These are phyloP conservation scores for Ogataea hybrid DNA, from an alignment of 1,139 yeast species.

Conservation along the genomic window DNA sequence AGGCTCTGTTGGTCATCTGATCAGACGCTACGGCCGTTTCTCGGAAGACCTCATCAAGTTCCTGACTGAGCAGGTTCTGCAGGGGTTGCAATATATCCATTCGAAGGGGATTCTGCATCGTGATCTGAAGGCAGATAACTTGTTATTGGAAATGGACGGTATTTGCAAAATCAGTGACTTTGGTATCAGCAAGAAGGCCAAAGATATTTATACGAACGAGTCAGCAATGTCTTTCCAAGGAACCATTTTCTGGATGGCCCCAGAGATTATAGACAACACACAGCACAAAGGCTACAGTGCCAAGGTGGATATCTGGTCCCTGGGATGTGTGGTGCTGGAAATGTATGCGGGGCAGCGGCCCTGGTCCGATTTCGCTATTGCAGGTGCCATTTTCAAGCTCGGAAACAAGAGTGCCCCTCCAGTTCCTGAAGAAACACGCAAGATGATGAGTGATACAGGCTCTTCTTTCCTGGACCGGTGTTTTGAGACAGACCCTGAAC, in stretches of 20 bases:
- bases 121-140: conserved; percentile 93
- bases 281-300: conserved; percentile 94
- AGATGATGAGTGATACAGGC: conserved; percentile 61
- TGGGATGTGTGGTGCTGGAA: conserved; percentile 94
- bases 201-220: conserved; percentile 83
- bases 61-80: conserved; percentile 74
- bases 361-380: conserved; percentile 78
- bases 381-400: conserved; percentile 70
- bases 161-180: conserved; percentile 95
- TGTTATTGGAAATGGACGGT: conserved; percentile 87
- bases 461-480: conserved; percentile 71
- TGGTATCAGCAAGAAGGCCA: conserved; percentile 89
- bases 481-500: conserved; percentile 76
- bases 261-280: conserved; percentile 84
- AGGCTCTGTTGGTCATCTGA: conserved; percentile 88
- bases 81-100: conserved; percentile 85
- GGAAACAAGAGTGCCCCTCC: conserved; percentile 89
- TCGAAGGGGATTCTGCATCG: conserved; percentile 87
- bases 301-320: conserved; percentile 88
- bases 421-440: conserved; percentile 80
- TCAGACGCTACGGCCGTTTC: conserved; percentile 81
- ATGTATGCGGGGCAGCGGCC: conserved; percentile 90
- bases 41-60: conserved; percentile 74
- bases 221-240: conserved; percentile 97
- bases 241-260: conserved; percentile 99